Conservation (phyloP, 2,329 filamentous ascomycete genomes). For the Alternaria viburni region DNA sequence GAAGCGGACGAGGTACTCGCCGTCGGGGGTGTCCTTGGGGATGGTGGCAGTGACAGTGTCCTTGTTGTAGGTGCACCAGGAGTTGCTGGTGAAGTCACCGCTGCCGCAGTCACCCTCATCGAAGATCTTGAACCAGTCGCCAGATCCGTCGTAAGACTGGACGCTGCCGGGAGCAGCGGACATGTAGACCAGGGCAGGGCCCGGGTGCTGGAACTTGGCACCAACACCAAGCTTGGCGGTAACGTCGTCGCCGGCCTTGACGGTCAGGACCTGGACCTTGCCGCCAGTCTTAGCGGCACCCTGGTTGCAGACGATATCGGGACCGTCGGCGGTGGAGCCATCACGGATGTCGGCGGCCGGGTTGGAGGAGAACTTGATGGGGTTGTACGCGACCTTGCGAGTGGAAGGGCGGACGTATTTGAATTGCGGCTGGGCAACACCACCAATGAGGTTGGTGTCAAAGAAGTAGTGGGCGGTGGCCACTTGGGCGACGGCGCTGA, state of each 20-base stretch:
- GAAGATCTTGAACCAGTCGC: conserved; percentile 43
- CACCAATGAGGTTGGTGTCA: conserved; percentile 24
- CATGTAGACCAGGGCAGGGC: conserved; percentile 36
- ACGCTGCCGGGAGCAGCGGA: conserved; percentile 31
- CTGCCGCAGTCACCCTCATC: conserved; percentile 28
- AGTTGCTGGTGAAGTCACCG: conserved; percentile 22
- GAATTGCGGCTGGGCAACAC: conserved; percentile 16
- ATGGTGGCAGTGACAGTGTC: conserved; percentile 41
- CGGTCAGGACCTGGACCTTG: conserved; percentile 21
- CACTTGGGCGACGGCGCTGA: conserved; percentile 15
- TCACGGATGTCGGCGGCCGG: conserved; percentile 24
- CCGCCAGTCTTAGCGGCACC: conserved; percentile 19
- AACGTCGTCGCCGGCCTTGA: conserved; percentile 30
- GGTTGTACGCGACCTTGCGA: conserved; percentile 30
- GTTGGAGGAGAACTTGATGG: conserved; percentile 29
- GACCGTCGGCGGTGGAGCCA: conserved; percentile 24
- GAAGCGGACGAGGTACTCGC: conserved; percentile 53
- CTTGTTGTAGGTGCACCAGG: conserved; percentile 34
- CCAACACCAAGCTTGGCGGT: conserved; percentile 28
- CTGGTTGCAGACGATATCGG: conserved; percentile 37
- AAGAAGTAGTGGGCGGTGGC: conserved; percentile 36
- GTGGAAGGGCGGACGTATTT: conserved; percentile 30
- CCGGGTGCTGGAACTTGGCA: conserved; percentile 31
- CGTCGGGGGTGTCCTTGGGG: conserved; percentile 47
- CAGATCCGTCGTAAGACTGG: conserved; percentile 28